Evolutionary conservation across 495 filamentous ascomycete species (phyloP), one percentile per base, ranked within the genome.

Genomic region (Aspergillus diversus): DNA sequence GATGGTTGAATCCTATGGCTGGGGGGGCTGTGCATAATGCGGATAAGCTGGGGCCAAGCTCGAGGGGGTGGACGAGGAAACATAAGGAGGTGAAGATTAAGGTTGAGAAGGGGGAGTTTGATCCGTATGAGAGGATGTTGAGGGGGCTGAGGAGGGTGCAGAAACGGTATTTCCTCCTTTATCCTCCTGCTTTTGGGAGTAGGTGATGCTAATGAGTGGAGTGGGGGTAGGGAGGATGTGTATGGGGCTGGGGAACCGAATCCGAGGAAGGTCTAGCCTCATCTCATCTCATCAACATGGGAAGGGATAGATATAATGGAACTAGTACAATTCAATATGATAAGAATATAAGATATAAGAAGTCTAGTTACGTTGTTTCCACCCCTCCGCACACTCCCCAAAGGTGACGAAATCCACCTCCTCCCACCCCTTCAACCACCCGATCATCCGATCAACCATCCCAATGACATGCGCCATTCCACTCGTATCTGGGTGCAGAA

Each of bases 391-490:
- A 57, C 60, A 63, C 13, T 63, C 65, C 27, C 63, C 61, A 48
- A 57, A 57, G 16, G 63, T 63, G 16, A 63, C 63, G 58, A 70
- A 70, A 70, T 82, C 77, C 9, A 83, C 80, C 56, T 79, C 75
- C 9, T 69, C 66, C 16, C 75, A 70, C 35, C 60, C 66, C 67
- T 77, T 71, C 67, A 84, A 43, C 81, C 81, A 84, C 53, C 17
- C 58, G 60, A 84, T 66, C 63, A 81, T 74, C 57, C 76, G 60
- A 63, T 84, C 79, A 42, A 84, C 61, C 81, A 83, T 83, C 0
- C 77, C 76, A 63, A 82, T 77, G 7, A 83, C 73, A 73, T 83
- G 81, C 50, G 79, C 76, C 79, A 81, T 83, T 8, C 81, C 81
- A 62, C 78, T 80, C 31, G 79, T 82, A 71, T 83, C 81, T 21